A percentile compares a stretch with the other conserved stretches of the same genome.
Conservation (phyloP, 2,329 filamentous ascomycete genomes). For the Talaromyces sp. region DNA sequence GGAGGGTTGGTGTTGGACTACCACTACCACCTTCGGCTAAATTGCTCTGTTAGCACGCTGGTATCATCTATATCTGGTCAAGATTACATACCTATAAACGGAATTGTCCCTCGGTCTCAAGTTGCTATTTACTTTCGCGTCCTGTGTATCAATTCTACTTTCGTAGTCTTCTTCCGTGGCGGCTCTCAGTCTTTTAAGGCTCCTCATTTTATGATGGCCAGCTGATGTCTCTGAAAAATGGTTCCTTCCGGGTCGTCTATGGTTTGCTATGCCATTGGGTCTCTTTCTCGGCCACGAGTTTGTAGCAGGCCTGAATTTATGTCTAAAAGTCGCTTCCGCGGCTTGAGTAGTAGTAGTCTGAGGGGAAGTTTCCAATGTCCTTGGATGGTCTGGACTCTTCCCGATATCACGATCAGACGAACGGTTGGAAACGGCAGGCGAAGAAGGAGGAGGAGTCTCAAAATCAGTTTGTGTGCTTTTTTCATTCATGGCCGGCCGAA, state of each 20-base stretch:
- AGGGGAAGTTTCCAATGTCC: neutral
- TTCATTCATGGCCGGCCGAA: constrained; percentile 14
- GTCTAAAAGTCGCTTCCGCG: neutral
- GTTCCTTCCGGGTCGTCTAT: neutral
- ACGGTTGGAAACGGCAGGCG: neutral
- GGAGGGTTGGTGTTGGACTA: neutral
- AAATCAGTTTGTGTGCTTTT: constrained; percentile 8
- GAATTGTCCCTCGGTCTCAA: neutral
- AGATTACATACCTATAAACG: constrained; percentile 3
- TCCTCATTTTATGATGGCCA: neutral
- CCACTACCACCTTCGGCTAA: neutral
- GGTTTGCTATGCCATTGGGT: neutral
- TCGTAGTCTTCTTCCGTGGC: constrained; percentile 5
- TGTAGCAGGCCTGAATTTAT: neutral
- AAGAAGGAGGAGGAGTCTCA: neutral
- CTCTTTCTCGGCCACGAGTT: neutral
- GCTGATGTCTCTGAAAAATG: neutral
- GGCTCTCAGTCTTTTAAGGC: constrained; percentile 6
- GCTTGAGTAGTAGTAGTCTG: neutral
- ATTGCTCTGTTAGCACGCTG: neutral
- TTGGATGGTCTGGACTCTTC: neutral
- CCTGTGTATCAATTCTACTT: neutral
- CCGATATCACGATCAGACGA: neutral
- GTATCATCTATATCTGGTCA: neutral
- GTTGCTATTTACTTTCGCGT: neutral